These are phyloP conservation scores for Penicillium ochrochloron DNA, from an alignment of 495 filamentous ascomycete species.

Conservation along the genomic window DNA sequence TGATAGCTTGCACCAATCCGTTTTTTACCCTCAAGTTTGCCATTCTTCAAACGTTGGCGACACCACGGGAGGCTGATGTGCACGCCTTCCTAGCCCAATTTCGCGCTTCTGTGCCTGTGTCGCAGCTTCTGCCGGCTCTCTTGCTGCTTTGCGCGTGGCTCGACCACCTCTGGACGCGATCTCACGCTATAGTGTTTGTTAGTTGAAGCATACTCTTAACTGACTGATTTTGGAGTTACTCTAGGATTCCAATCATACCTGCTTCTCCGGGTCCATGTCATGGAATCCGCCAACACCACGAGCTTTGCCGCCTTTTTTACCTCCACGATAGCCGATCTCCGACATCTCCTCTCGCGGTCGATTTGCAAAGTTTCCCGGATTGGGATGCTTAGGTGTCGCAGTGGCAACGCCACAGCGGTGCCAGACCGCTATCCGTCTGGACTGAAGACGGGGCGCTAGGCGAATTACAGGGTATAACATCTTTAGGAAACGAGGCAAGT, in stretches of 20 bases:
- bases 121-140: conserved; percentile 15
- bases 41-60: conserved; percentile 34
- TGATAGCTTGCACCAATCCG: not conserved
- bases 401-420: conserved; percentile 20
- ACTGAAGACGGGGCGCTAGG: conserved; percentile 9
- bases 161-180: conserved; percentile 60
- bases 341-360: conserved; percentile 61
- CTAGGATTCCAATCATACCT: conserved; percentile 37
- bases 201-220: not conserved
- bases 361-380: conserved; percentile 69
- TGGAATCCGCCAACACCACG: conserved; percentile 35
- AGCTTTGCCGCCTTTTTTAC: conserved; percentile 44
- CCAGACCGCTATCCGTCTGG: conserved; percentile 9
- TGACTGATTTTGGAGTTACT: not conserved
- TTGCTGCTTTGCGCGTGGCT: conserved; percentile 30
- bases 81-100: conserved; percentile 5
- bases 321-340: conserved; percentile 56
- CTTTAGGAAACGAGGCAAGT: not conserved
- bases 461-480: conserved; percentile 17
- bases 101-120: conserved; percentile 8
- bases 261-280: conserved; percentile 50
- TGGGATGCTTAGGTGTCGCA: conserved; percentile 43
- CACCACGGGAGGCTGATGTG: conserved; percentile 27
- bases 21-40: conserved; percentile 16
- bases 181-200: conserved; percentile 33